These are phyloP conservation scores for Lecanoromycetidae sp. DNA, from an alignment of 2,329 filamentous ascomycete genomes.

Conservation along the genomic window DNA sequence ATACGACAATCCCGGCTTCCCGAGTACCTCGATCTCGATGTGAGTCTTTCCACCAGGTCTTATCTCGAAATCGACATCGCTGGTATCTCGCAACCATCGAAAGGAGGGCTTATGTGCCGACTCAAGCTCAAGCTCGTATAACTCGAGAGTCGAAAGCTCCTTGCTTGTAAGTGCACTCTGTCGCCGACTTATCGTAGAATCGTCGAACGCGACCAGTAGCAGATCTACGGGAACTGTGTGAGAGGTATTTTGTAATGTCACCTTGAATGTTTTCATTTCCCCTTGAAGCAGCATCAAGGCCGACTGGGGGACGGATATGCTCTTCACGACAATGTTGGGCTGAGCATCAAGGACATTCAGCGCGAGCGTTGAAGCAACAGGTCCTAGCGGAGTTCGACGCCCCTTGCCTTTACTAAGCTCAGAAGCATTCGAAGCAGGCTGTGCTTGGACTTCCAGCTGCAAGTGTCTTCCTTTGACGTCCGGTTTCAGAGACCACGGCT, in stretches of 20 bases:
- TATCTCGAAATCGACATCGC: conserved; percentile 45
- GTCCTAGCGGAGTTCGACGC: conserved; percentile 25
- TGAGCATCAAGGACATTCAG: conserved; percentile 70
- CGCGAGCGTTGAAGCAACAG: conserved; percentile 35
- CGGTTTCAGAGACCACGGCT: conserved; percentile 46
- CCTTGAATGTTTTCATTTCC: conserved; percentile 62
- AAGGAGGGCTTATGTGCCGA: conserved; percentile 60
- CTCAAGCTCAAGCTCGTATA: conserved; percentile 77
- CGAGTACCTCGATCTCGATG: conserved; percentile 74
- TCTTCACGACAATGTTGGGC: conserved; percentile 63
- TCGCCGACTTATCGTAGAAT: conserved; percentile 69
- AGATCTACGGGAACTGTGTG: conserved; percentile 61
- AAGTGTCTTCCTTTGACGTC: conserved; percentile 11
- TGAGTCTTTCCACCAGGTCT: conserved; percentile 53
- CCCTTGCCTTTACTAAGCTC: conserved; percentile 28
- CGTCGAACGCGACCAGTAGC: conserved; percentile 75
- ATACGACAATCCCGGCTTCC: conserved; percentile 70
- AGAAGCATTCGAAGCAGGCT: neutral
- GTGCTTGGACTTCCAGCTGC: conserved; percentile 27
- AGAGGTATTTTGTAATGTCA: conserved; percentile 71
- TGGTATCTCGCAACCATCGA: conserved; percentile 42
- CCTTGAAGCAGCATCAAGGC: conserved; percentile 90
- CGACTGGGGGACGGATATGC: conserved; percentile 67
- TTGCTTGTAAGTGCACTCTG: conserved; percentile 63
- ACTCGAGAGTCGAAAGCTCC: conserved; percentile 63